Conservation (phyloP, 306 rosid species). For the Pyrus betulifolia region DNA sequence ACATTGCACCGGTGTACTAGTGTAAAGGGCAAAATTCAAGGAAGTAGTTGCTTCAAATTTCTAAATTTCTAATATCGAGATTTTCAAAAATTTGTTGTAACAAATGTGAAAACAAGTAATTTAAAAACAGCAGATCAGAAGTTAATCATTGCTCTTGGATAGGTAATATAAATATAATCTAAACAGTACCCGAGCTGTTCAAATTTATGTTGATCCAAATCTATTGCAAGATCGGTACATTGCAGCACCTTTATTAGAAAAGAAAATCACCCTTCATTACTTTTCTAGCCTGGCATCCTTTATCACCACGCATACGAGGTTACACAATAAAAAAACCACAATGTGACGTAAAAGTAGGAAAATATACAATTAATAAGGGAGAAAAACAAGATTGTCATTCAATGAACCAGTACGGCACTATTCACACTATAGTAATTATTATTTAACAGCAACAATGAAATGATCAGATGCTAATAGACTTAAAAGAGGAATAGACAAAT, state of each 20-base stretch:
- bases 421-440: neutral
- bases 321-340: neutral
- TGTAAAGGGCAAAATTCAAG: neutral
- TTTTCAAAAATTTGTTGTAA: neutral
- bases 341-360: neutral
- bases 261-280: neutral
- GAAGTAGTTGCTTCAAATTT: neutral
- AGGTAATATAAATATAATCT: neutral
- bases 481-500: neutral
- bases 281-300: too few relatives aligned
- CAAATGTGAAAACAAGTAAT: neutral
- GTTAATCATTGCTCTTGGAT: neutral
- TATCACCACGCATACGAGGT: too few relatives aligned
- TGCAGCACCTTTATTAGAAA: neutral
- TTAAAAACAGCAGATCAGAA: neutral
- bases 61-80: neutral
- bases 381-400: neutral
- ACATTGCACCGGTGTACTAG: neutral
- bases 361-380: neutral
- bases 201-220: neutral
- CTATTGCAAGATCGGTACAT: neutral
- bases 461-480: neutral
- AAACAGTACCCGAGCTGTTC: neutral
- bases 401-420: neutral
- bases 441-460: neutral